Base-by-base conservation (phyloP, 2,329 filamentous ascomycete species). In the Curvularia lunata region DNA sequence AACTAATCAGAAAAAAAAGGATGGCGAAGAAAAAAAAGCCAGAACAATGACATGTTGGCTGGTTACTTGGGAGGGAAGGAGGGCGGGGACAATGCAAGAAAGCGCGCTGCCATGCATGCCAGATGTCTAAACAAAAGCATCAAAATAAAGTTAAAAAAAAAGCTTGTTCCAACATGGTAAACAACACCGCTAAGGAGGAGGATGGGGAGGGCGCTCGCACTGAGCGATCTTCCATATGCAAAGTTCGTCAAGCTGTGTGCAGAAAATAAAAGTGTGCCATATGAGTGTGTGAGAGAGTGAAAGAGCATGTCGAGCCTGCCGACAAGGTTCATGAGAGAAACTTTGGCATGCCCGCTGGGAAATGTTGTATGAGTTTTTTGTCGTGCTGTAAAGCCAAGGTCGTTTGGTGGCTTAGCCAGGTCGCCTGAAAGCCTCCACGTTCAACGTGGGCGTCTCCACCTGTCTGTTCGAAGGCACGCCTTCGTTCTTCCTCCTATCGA, bases 401-500 rank as follows among this genome's bases (percentile, higher is more conserved):
- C 12, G 23, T 42, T 48, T 32, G 27, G 23, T 30, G 28, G 49
- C 47, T 63, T 61, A 80, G 27, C 77, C 75, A 52, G 75, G 75
- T 37, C 77, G 83, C 51, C 84, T 80, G 65, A 89, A 85, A 2
- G 86, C 84, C 63, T 91, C 88, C 5, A 90, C 84, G 1, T 85
- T 84, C 21, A 91, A 78, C 5, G 80, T 82, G 2, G 88, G 88
- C 41, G 88, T 87, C 75, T 94, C 91, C 41, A 94, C 86, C 42
- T 88, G 86, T 64, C 80, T 82, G 58, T 91, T 84, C 0, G 81
- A 80, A 2, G 85, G 82, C 9, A 92, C 85, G 43, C 91, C 91
- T 72, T 95, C 91, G 46, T 87, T 86, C 50, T 87, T 87, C 53
- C 91, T 84, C 45, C 91, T 83, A 57, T 94, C 90, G 30, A 92